Evolutionary conservation across 1,139 yeast genomes (phyloP).

Genomic region (Blastobotrys indianensis): DNA sequence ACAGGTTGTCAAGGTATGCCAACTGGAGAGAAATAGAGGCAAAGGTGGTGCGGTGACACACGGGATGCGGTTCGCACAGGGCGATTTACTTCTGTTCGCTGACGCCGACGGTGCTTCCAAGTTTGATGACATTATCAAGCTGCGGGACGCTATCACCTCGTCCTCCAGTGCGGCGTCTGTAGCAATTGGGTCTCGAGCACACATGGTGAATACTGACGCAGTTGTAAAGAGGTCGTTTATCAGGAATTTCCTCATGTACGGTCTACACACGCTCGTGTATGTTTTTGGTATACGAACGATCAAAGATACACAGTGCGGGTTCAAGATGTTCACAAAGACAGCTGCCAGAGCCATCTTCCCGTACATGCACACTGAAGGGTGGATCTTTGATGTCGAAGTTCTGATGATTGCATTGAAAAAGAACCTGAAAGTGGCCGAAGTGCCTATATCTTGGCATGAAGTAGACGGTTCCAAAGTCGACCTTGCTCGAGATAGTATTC

Average conservation of each 20-base stretch:
- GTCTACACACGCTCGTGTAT: conserved; percentile 78
- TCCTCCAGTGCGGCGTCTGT: conserved; percentile 38
- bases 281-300: conserved; percentile 83
- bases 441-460: conserved; percentile 94
- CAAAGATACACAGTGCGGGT: conserved; percentile 95
- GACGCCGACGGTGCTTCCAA: conserved; percentile 97
- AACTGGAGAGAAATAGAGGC: conserved; percentile 71
- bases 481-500: conserved; percentile 81
- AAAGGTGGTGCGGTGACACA: conserved; percentile 98
- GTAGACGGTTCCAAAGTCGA: conserved; percentile 93
- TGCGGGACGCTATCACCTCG: conserved; percentile 43
- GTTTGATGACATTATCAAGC: conserved; percentile 60
- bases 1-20: conserved; percentile 62
- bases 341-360: conserved; percentile 71
- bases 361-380: conserved; percentile 90
- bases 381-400: conserved; percentile 97
- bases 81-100: conserved; percentile 74
- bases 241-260: conserved; percentile 88
- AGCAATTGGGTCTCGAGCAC: conserved; percentile 92
- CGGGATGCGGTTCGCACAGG: conserved; percentile 74
- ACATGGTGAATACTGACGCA: conserved; percentile 93
- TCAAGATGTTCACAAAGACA: conserved; percentile 74
- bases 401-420: conserved; percentile 74
- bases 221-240: conserved; percentile 87
- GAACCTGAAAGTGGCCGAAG: conserved; percentile 59